Evolutionary conservation across 768 basidiomycete species (phyloP).

Genomic region (Pisolithus marmoratus): DNA sequence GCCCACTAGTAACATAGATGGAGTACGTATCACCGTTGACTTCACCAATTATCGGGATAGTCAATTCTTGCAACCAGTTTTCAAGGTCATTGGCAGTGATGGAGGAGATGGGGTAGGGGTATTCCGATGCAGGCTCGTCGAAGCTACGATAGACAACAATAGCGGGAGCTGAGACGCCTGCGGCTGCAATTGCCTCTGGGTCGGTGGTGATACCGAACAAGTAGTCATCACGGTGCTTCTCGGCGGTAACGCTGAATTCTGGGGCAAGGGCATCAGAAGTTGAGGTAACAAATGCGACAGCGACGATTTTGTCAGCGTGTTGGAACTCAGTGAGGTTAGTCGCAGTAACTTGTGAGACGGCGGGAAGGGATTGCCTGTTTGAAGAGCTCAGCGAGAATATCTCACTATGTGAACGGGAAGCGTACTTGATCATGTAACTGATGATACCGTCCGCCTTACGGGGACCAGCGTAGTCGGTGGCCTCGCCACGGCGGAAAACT

Average conservation of each 20-base stretch:
- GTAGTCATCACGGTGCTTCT: conserved; percentile 86
- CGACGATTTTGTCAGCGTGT: conserved; percentile 84
- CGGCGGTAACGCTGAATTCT: conserved; percentile 76
- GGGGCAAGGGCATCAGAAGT: conserved; percentile 61
- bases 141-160: conserved; percentile 90
- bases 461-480: conserved; percentile 80
- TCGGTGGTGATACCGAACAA: conserved; percentile 88
- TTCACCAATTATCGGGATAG: conserved; percentile 86
- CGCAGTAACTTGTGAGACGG: conserved; percentile 76
- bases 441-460: conserved; percentile 95
- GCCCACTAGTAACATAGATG: conserved; percentile 70
- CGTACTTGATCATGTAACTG: conserved; percentile 94
- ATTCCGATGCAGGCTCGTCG: conserved; percentile 73
- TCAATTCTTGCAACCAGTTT: conserved; percentile 76
- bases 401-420: background rate
- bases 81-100: conserved; percentile 58
- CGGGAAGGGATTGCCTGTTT: conserved; percentile 86
- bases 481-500: conserved; percentile 82
- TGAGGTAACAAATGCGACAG: conserved; percentile 77
- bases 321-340: conserved; percentile 81
- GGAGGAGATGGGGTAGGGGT: conserved; percentile 55
- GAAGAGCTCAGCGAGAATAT: conserved; percentile 6
- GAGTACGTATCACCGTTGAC: conserved; percentile 93
- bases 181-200: conserved; percentile 56
- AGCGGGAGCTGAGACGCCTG: conserved; percentile 73